These are phyloP conservation scores for Colletotrichum acutatum DNA, from an alignment of 2,329 filamentous ascomycete species.

Conservation along the genomic window DNA sequence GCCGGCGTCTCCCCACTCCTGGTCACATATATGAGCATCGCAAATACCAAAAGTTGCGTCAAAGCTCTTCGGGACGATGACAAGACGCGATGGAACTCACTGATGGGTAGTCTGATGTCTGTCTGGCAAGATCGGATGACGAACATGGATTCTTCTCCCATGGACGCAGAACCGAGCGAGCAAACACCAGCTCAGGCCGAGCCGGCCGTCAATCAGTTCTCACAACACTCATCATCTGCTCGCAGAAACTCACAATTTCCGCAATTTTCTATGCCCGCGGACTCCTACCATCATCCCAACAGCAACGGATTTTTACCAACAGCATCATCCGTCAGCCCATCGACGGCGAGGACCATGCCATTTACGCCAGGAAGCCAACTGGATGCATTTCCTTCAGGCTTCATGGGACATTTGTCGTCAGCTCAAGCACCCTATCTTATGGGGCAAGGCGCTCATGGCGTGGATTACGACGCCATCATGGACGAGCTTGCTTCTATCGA, in stretches of 20 bases:
- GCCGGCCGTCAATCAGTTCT: neutral
- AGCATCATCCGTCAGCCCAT: conserved; percentile 33
- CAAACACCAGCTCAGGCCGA: conserved; percentile 22
- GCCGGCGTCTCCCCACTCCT: conserved; percentile 48
- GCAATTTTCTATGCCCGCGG: conserved; percentile 17
- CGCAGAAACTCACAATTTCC: conserved; percentile 17
- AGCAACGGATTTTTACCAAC: conserved; percentile 15
- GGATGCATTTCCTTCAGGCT: conserved; percentile 27
- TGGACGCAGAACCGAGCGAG: conserved; percentile 38
- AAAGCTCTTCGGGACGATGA: conserved; percentile 48
- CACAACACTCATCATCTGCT: conserved; percentile 15
- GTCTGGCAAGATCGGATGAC: conserved; percentile 40
- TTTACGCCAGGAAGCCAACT: conserved; percentile 34
- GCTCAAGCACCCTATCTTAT: conserved; percentile 40
- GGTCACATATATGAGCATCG: conserved; percentile 48
- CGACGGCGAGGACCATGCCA: conserved; percentile 33
- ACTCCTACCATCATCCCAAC: conserved; percentile 21
- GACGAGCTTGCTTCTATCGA: conserved; percentile 64
- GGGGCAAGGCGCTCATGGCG: conserved; percentile 35
- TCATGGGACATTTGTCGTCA: conserved; percentile 31
- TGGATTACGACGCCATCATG: conserved; percentile 64
- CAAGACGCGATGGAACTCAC: conserved; percentile 44
- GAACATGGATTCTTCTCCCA: conserved; percentile 17
- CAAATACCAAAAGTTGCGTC: conserved; percentile 45
- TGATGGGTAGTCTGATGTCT: conserved; percentile 41